phyloP scores from a whole-genome alignment of 1,139 yeast species.

The Torulaspora pretoriensis region DNA sequence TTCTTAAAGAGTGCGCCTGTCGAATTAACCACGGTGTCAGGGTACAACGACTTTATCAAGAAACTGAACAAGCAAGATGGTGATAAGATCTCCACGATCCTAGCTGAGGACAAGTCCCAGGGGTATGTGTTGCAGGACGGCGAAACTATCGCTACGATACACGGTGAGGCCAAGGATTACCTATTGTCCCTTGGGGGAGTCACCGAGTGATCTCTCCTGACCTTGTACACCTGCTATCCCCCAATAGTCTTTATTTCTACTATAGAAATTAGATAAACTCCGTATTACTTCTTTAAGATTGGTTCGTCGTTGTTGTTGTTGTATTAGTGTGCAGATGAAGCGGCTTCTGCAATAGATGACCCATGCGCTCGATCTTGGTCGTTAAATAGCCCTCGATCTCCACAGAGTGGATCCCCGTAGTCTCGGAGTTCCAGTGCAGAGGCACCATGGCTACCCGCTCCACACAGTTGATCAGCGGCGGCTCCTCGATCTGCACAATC shows the following conservation, averaged over 20 bases:
- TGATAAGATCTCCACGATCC: slow-evolving; percentile 15
- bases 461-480: slow-evolving; percentile 36
- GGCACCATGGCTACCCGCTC: slow-evolving; percentile 97
- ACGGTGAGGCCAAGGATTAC: slow-evolving; percentile 36
- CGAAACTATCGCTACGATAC: slow-evolving; percentile 37
- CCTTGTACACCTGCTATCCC: not conserved
- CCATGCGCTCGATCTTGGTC: slow-evolving; percentile 96
- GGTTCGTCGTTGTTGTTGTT: slow-evolving; percentile 7
- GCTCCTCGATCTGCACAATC: slow-evolving; percentile 66
- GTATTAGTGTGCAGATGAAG: slow-evolving; percentile 37
- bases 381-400: slow-evolving; percentile 91
- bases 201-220: not conserved
- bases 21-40: slow-evolving; percentile 38
- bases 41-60: slow-evolving; percentile 37
- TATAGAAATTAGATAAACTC: slow-evolving; percentile 8
- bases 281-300: slow-evolving; percentile 3
- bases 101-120: slow-evolving; percentile 16
- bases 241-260: slow-evolving; percentile 1
- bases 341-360: slow-evolving; percentile 74
- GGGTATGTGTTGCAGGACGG: slow-evolving; percentile 33
- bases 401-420: slow-evolving; percentile 66
- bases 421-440: slow-evolving; percentile 71
- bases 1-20: slow-evolving; percentile 37
- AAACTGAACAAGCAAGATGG: slow-evolving; percentile 21
- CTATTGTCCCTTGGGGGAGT: slow-evolving; percentile 24